A percentile compares a stretch with the other conserved stretches of the same genome.
phyloP scores from a whole-genome alignment of 371 early-diverging fungal species.

The Enterospora canceri region DNA sequence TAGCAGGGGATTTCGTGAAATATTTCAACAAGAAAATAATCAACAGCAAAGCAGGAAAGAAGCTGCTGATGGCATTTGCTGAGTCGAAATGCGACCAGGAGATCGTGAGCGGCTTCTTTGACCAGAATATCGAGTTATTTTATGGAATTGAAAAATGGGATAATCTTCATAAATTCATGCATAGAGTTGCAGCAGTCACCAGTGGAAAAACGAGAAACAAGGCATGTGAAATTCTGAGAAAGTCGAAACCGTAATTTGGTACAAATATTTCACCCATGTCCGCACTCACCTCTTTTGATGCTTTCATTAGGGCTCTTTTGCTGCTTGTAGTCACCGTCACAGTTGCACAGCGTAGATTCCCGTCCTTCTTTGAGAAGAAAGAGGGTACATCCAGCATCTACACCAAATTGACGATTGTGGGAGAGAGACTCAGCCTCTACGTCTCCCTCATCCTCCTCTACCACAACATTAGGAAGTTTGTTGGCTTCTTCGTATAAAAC shows the following conservation, averaged over 20 bases:
- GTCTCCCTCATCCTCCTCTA: slow-evolving; percentile 35
- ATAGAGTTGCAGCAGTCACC: not conserved
- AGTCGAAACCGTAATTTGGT: not conserved
- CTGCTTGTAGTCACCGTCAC: slow-evolving; percentile 67
- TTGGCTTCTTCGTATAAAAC: slow-evolving; percentile 36
- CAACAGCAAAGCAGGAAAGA: not conserved
- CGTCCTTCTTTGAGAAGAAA: slow-evolving; percentile 62
- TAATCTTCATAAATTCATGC: not conserved
- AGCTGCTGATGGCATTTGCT: slow-evolving; percentile 4
- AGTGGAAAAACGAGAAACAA: slow-evolving; percentile 13
- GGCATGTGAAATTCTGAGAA: slow-evolving; percentile 6
- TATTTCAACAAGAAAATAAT: slow-evolving; percentile 2
- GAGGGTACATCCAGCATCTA: slow-evolving; percentile 57
- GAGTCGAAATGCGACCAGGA: not conserved
- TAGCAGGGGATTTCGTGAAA: slow-evolving; percentile 6
- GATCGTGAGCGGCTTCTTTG: slow-evolving; percentile 3
- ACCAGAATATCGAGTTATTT: slow-evolving; percentile 13
- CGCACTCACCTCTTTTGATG: slow-evolving; percentile 67
- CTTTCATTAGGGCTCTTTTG: slow-evolving; percentile 63
- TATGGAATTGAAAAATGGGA: slow-evolving; percentile 3
- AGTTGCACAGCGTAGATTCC: slow-evolving; percentile 63
- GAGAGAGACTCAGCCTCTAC: slow-evolving; percentile 51
- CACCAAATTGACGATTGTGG: slow-evolving; percentile 44
- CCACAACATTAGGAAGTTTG: slow-evolving; percentile 26
- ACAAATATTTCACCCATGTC: slow-evolving; percentile 36